Conservation (phyloP, 257 asterid genomes). For the Asclepias syriaca region DNA sequence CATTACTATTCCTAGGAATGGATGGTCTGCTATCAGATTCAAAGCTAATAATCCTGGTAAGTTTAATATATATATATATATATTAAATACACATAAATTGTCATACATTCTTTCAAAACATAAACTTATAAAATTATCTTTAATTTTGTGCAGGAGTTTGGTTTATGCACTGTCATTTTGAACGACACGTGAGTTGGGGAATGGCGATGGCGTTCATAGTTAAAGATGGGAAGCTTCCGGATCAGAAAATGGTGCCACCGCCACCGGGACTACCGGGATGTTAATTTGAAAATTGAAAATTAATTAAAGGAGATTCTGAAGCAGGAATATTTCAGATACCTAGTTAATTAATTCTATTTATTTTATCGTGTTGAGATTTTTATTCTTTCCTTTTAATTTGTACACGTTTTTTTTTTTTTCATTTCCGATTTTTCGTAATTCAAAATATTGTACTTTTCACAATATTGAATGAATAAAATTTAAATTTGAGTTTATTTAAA, state of each 20-base stretch:
- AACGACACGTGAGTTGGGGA: conserved; percentile 8
- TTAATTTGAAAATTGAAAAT: neutral
- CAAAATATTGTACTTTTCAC: neutral
- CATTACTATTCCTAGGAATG: conserved; percentile 3
- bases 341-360: neutral
- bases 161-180: conserved; percentile 14
- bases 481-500: too few relatives aligned
- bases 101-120: too few relatives aligned
- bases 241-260: conserved; percentile 1
- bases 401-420: too few relatives aligned
- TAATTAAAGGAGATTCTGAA: neutral
- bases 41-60: conserved; percentile 15
- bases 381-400: neutral
- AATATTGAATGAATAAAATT: neutral
- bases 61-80: neutral
- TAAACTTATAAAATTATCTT: too few relatives aligned
- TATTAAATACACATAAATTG: too few relatives aligned
- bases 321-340: neutral
- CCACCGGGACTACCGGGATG: neutral
- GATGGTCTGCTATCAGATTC: conserved; percentile 17
- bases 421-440: too few relatives aligned
- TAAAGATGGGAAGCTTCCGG: conserved; percentile 9
- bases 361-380: too few relatives aligned
- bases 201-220: conserved; percentile 4
- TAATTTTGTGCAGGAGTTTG: neutral